phyloP scores from a whole-genome alignment of 208 protist species.

The Trypanosoma avium region DNA sequence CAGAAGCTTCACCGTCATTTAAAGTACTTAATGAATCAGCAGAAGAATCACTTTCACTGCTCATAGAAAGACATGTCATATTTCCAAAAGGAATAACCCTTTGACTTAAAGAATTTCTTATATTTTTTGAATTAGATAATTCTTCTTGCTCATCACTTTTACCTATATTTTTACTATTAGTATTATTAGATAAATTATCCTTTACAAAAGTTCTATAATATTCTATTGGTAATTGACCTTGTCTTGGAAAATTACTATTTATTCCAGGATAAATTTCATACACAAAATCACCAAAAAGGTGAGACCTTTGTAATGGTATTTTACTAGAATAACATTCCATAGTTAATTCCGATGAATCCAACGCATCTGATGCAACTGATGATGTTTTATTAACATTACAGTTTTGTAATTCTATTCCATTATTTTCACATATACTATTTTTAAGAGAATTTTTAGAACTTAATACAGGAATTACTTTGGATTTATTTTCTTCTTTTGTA shows the following conservation, averaged over 20 bases:
- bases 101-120: not conserved
- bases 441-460: too few species aligned
- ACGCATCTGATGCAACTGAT: not conserved
- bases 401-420: not conserved
- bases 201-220: not conserved
- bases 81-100: not conserved
- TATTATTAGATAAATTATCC: not conserved
- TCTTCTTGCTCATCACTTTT: too few species aligned
- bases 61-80: not conserved
- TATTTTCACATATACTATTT: too few species aligned
- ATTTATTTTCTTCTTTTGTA: not conserved
- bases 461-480: too few species aligned
- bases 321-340: not conserved
- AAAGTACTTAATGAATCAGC: conserved; percentile 1
- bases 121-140: too few species aligned
- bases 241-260: not conserved
- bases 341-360: not conserved
- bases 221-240: conserved; percentile 20
- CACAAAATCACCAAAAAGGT: conserved; percentile 26
- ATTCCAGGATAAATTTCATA: conserved; percentile 11
- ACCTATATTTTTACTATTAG: not conserved
- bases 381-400: not conserved
- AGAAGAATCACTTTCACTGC: not conserved
- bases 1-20: not conserved
- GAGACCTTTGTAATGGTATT: not conserved